Evolutionary conservation across 768 basidiomycete species (phyloP).

Genomic region (Leucogyrophana mollusca): DNA sequence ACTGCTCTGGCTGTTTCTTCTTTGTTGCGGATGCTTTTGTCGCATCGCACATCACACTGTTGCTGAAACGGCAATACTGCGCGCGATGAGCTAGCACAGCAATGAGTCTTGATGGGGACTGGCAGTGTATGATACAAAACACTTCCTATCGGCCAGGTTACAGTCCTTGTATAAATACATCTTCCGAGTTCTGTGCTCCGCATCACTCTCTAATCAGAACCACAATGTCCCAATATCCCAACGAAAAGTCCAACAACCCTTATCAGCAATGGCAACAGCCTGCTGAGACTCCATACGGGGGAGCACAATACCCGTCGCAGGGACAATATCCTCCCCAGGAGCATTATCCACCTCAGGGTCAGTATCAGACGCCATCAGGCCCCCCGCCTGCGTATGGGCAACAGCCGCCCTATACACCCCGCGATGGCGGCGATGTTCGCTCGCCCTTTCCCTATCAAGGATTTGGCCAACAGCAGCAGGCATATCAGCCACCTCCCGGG

Average conservation of each 20-base stretch:
- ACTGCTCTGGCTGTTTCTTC: too few species aligned
- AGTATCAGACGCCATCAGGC: constrained; percentile 4
- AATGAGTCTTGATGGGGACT: too few species aligned
- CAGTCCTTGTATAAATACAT: too few species aligned
- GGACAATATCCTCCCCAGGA: background rate
- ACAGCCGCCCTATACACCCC: constrained; percentile 3
- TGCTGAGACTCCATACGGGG: background rate
- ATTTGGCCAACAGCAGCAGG: constrained; percentile 4
- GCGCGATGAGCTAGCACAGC: too few species aligned
- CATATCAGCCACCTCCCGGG: background rate
- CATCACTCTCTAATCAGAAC: background rate
- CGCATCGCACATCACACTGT: too few species aligned
- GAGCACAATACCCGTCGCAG: background rate
- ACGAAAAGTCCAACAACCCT: constrained; percentile 22
- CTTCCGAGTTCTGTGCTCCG: background rate
- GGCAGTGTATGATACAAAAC: too few species aligned
- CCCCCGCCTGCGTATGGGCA: constrained; percentile 11
- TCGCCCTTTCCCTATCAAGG: constrained; percentile 4
- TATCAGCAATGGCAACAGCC: constrained; percentile 13
- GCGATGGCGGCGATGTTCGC: constrained; percentile 7
- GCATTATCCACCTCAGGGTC: constrained; percentile 4
- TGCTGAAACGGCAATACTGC: too few species aligned
- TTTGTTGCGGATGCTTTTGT: too few species aligned
- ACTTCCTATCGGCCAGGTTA: too few species aligned
- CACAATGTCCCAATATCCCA: constrained; percentile 19